Evolutionary conservation across 306 rosid species (phyloP), one percentile per base, ranked within the genome.

Genomic region (Citrullus colocynthis): DNA sequence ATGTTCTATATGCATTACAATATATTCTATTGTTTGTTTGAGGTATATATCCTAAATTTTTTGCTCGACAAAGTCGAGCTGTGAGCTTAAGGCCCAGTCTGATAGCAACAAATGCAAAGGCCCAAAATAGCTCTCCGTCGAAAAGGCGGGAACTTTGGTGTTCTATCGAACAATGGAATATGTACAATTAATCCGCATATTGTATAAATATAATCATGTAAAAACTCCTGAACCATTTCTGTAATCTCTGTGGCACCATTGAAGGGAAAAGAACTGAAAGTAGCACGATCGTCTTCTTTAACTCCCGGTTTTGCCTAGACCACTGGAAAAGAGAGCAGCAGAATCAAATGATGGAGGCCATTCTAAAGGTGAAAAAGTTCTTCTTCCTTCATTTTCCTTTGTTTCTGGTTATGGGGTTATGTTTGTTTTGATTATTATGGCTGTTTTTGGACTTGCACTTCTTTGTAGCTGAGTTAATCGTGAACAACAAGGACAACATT

Each of bases 101-200:
- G 48, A 64, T 63, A 12, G 72, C 49, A 9, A 4, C 24, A 17
- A 36, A 36, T 16, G 48, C 20, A 8, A 17, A 37, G 52, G 74
- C 74, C 74, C 74, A 66, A 66, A 5, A 48, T 14, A 3, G 42
- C 6, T 24, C 24, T 24, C 76, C 21, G 9, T 48, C 36, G 42
- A 71, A 48, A 71, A 71, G 76, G 76, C 76, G 76, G 76, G 76
- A 71, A 28, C 58, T 20, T 71, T 71, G 76, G n/a, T 2, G 18
- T 12, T 44, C 30, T 21, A 70, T 14, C 9, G 18, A 41, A n/a
- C 75, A 37, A 16, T 7, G 6, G 11, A 10, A 36, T 17, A 13
- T 48, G 9, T 36, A 36, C 4, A 36, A 36, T 36, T 36, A 9
- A 32, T 32, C 36, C 36, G 4, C 36, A 32, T 32, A 32, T 32